Evolutionary conservation across 176 grass and related monocot species (phyloP).

Genomic region (Puya raimondii): DNA sequence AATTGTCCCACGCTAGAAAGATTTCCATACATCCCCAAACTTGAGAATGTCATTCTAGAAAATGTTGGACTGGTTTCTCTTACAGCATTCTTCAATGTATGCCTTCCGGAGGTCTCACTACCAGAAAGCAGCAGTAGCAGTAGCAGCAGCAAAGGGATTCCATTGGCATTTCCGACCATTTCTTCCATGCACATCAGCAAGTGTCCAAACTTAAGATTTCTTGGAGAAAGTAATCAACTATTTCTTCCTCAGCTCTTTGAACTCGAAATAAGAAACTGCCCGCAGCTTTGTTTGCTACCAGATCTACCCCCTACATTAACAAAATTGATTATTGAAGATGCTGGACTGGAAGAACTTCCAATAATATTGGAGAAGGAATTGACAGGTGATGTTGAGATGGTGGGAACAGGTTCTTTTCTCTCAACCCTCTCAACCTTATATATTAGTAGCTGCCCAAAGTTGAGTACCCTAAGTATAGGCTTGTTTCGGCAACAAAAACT

Average conservation of each 20-base stretch:
- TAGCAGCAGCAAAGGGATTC: too few relatives aligned
- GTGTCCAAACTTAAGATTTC: neutral
- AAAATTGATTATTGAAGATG: neutral
- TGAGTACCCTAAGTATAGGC: slow-evolving; percentile 23
- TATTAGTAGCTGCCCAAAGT: slow-evolving; percentile 15
- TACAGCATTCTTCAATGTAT: slow-evolving; percentile 7
- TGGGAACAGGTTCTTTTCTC: slow-evolving; percentile 31
- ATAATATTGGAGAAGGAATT: neutral
- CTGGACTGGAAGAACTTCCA: neutral
- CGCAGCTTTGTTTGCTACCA: neutral
- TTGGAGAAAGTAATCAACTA: neutral
- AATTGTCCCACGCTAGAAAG: slow-evolving; percentile 28
- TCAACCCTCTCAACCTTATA: slow-evolving; percentile 20
- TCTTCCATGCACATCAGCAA: neutral
- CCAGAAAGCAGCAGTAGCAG: neutral
- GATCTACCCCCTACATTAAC: neutral
- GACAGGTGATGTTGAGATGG: neutral
- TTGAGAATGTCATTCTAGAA: slow-evolving; percentile 12
- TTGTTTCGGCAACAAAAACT: slow-evolving; percentile 38
- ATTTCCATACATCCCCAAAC: slow-evolving; percentile 28
- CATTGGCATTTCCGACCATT: neutral
- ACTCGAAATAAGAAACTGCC: neutral
- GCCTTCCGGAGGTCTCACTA: neutral
- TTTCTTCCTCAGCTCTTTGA: neutral
- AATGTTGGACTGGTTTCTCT: slow-evolving; percentile 23